Evolutionary conservation across 352 stramenopile genomes (phyloP).

Genomic region (Pythium apleroticum): DNA sequence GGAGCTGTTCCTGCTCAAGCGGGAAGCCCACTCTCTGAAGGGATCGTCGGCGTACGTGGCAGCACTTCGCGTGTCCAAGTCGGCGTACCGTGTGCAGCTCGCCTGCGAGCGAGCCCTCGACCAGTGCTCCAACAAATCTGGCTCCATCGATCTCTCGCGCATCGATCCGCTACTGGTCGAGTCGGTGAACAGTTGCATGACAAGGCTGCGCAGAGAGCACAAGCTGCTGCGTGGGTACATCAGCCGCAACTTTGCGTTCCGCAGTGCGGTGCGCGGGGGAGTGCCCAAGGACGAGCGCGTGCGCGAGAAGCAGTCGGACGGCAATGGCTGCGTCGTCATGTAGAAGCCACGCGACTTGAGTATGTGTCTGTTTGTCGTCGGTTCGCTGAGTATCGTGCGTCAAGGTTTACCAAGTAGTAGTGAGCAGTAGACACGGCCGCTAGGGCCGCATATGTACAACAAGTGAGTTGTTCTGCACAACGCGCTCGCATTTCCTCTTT

Average conservation of each 20-base stretch:
- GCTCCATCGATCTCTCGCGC: conserved; percentile 25
- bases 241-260: conserved; percentile 80
- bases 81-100: conserved; percentile 77
- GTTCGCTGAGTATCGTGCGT: neutral
- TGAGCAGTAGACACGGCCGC: neutral
- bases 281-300: conserved; percentile 14
- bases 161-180: conserved; percentile 28
- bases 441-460: conserved; percentile 1
- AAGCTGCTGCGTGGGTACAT: conserved; percentile 68
- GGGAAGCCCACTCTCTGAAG: conserved; percentile 81
- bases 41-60: conserved; percentile 80
- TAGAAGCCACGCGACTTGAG: neutral
- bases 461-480: conserved; percentile 9
- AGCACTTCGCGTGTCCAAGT: conserved; percentile 74
- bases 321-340: conserved; percentile 18
- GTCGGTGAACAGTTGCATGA: conserved; percentile 41
- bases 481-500: neutral
- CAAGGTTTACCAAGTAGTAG: neutral
- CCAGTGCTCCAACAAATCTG: conserved; percentile 24
- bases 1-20: conserved; percentile 51
- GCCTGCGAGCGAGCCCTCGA: conserved; percentile 68
- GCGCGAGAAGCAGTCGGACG: conserved; percentile 12
- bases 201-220: conserved; percentile 62
- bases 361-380: neutral
- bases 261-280: neutral